Base-by-base conservation (phyloP, 106 monocot genomes). In the Dendrobium huoshanense region DNA sequence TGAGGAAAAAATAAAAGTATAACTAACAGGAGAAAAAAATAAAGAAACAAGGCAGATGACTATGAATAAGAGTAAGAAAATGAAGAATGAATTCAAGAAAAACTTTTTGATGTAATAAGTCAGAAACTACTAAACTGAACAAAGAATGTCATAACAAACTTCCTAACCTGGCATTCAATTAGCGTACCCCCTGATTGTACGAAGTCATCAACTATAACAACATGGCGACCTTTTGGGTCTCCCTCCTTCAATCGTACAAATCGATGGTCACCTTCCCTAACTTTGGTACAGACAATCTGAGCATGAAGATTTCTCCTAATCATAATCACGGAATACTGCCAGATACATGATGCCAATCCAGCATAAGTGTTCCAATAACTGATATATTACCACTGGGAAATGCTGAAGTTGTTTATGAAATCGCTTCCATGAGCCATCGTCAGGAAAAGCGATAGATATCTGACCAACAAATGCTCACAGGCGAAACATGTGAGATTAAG, bases 371-470 rank as follows among this genome's bases (percentile, higher is more conserved):
- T 72, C 10, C 77, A 13, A 54, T 24, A 20, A 65, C 18, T n/a
- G 51, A 67, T 51, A 78, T 17, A 70, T 81, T 92, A 95, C 95
- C 87, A 88, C 78, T 41, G 95, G 94, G 56, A 92, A 95, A 87
- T 95, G 94, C 87, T 95, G 94, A 55, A 98, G 91, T 86, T 89
- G 94, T 78, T 90, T 92, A 83, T 98, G 90, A 68, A 98, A 98
- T 82, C 97, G 77, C 47, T 98, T 98, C 94, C 94, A 98, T 76
- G 97, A 84, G 77, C 97, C 97, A 74, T 98, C 97, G 82, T 97
- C 97, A 41, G 97, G 97, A 88, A 98, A 98, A 81, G 97, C 97
- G 83, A 98, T 94, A 47, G 94, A 89, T 88, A 98, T 98, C 97
- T 98, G 91, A 70, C 51, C 25, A 40, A 51, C 44, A 47, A 64